Evolutionary conservation across 2,329 filamentous ascomycete species (phyloP).

Genomic region (Neofusicoccum ribis): DNA sequence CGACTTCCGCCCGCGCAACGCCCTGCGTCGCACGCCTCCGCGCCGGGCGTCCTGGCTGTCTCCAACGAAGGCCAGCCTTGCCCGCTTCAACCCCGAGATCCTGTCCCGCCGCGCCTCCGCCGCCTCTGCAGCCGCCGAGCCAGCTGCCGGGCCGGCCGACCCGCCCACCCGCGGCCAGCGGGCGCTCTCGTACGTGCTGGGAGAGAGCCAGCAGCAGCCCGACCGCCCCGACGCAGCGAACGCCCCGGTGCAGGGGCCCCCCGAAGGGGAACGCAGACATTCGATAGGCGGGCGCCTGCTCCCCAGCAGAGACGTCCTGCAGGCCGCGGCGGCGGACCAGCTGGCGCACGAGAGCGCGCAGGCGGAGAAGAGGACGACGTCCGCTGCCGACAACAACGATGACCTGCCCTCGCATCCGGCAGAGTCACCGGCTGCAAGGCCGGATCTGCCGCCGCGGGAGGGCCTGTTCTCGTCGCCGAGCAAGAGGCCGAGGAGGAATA

Average conservation of each 20-base stretch:
- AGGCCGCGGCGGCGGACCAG: constrained; percentile 1
- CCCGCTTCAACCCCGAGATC: constrained; percentile 38
- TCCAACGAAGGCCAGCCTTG: constrained; percentile 42
- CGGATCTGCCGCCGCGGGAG: constrained; percentile 4
- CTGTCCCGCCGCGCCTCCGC: constrained; percentile 23
- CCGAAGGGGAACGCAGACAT: constrained; percentile 4
- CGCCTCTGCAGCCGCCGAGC: constrained; percentile 20
- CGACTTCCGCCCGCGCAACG: constrained; percentile 16
- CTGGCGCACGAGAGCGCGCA: neutral
- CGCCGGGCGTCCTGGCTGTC: constrained; percentile 40
- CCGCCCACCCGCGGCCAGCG: constrained; percentile 26
- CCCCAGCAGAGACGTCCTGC: constrained; percentile 5
- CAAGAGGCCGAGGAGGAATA: constrained; percentile 5
- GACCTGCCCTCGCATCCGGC: constrained; percentile 1
- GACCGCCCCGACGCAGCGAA: constrained; percentile 20
- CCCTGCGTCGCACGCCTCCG: constrained; percentile 31
- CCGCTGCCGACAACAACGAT: neutral
- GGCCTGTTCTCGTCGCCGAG: constrained; percentile 16
- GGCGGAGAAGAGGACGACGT: neutral
- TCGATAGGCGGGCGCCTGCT: constrained; percentile 3
- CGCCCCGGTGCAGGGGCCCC: constrained; percentile 1
- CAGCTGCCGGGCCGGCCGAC: constrained; percentile 22
- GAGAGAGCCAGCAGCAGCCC: constrained; percentile 19
- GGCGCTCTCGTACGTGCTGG: constrained; percentile 27
- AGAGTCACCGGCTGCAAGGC: neutral